phyloP scores from a whole-genome alignment of 306 rosid species.

The Cucurbita moschata region DNA sequence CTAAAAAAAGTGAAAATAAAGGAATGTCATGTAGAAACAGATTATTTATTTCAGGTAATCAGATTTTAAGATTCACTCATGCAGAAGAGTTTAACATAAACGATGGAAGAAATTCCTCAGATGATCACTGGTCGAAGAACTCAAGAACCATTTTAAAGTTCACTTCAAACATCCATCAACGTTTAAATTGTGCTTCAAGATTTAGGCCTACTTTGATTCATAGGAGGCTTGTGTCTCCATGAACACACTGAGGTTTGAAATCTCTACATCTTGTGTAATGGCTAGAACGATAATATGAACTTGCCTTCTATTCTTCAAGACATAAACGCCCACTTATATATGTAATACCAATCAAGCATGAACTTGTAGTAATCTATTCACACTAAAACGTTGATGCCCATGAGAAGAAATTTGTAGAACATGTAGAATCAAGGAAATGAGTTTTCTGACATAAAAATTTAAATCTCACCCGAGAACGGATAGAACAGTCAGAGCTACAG shows the following conservation, averaged over 20 bases:
- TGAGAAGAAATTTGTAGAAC: not conserved
- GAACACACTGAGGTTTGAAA: not conserved
- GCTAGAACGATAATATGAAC: not conserved
- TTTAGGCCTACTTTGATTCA: not conserved
- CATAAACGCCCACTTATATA: not conserved
- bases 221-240: not conserved
- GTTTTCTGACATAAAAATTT: not conserved
- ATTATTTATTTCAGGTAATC: not conserved
- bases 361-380: not conserved
- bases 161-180: not conserved
- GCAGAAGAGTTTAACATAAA: not conserved
- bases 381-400: not conserved
- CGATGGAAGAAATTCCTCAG: not conserved
- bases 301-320: not conserved
- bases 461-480: constrained; percentile 63
- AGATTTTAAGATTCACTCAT: not conserved
- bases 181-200: not conserved
- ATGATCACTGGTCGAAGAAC: not conserved
- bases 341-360: not conserved
- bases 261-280: not conserved
- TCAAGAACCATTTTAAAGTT: not conserved
- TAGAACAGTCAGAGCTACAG: constrained; percentile 34
- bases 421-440: not conserved
- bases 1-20: too few species aligned
- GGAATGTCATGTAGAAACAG: too few species aligned